Evolutionary conservation across 352 stramenopile species (phyloP).

Genomic region (Phytophthora sansomeana): DNA sequence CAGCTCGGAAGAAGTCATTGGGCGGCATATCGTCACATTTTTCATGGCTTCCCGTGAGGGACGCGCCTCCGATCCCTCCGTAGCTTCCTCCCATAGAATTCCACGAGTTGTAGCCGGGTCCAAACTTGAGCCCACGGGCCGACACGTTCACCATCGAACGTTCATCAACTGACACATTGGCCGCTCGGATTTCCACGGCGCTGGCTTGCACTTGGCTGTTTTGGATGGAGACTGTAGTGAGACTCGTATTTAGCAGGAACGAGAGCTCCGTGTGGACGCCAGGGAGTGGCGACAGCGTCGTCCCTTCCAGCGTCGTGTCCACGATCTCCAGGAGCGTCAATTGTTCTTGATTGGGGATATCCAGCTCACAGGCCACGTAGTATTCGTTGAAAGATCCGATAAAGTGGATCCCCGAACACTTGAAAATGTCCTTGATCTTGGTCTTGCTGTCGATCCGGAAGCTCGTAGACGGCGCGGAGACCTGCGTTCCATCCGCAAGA

Average conservation of each 20-base stretch:
- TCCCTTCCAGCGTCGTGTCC: constrained; percentile 53
- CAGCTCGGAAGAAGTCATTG: constrained; percentile 71
- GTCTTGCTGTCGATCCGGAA: constrained; percentile 67
- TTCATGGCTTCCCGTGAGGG: constrained; percentile 41
- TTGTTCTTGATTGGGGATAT: constrained; percentile 34
- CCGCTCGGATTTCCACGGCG: constrained; percentile 65
- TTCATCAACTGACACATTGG: constrained; percentile 51
- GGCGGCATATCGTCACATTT: constrained; percentile 62
- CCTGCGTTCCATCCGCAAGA: constrained; percentile 11
- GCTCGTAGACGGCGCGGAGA: constrained; percentile 17
- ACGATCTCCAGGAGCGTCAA: constrained; percentile 53
- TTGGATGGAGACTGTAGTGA: constrained; percentile 43
- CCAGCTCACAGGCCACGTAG: constrained; percentile 75
- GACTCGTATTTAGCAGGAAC: constrained; percentile 48
- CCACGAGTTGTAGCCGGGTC: constrained; percentile 83
- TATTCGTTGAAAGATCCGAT: constrained; percentile 89
- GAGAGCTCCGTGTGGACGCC: constrained; percentile 63
- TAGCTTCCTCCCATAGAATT: constrained; percentile 73
- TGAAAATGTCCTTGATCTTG: constrained; percentile 61
- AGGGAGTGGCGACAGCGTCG: constrained; percentile 42
- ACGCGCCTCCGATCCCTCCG: constrained; percentile 78
- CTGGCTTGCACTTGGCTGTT: constrained; percentile 67
- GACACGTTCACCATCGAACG: constrained; percentile 65
- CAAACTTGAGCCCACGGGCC: constrained; percentile 76
- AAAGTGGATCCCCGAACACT: constrained; percentile 70